A percentile compares a stretch with the other conserved stretches of the same genome.
phyloP scores from a whole-genome alignment of 176 grass and related monocot genomes.

The Rhipidocladum racemiflorum region DNA sequence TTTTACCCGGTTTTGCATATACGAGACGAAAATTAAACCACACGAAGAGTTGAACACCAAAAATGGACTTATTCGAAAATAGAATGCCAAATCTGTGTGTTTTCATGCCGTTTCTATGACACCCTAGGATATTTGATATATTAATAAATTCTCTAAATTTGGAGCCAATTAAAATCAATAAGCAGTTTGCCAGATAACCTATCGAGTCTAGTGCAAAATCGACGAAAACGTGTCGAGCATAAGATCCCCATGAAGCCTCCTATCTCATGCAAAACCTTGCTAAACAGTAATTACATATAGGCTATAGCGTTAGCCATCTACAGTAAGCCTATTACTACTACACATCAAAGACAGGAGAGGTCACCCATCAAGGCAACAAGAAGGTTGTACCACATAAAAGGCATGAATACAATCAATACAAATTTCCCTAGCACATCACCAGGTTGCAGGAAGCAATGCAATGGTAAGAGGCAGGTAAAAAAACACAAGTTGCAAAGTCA shows the following conservation, averaged over 20 bases:
- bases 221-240: background rate
- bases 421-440: background rate
- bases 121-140: background rate
- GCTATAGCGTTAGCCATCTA: background rate
- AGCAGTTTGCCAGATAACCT: background rate
- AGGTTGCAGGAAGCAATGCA: slow-evolving; percentile 6
- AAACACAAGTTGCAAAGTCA: background rate
- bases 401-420: background rate
- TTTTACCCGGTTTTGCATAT: too few species aligned
- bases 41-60: too few species aligned
- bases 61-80: background rate
- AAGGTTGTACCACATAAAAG: background rate
- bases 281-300: background rate
- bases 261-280: background rate
- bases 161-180: background rate
- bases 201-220: background rate
- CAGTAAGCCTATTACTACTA: background rate
- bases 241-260: background rate
- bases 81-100: background rate
- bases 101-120: background rate
- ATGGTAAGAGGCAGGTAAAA: background rate
- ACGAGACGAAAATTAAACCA: too few species aligned
- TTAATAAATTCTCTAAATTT: background rate
- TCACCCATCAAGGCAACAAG: background rate
- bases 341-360: background rate